Base-by-base conservation (phyloP, 1,284 basidiomycete genomes). In the Cutaneotrichosporon sp. region DNA sequence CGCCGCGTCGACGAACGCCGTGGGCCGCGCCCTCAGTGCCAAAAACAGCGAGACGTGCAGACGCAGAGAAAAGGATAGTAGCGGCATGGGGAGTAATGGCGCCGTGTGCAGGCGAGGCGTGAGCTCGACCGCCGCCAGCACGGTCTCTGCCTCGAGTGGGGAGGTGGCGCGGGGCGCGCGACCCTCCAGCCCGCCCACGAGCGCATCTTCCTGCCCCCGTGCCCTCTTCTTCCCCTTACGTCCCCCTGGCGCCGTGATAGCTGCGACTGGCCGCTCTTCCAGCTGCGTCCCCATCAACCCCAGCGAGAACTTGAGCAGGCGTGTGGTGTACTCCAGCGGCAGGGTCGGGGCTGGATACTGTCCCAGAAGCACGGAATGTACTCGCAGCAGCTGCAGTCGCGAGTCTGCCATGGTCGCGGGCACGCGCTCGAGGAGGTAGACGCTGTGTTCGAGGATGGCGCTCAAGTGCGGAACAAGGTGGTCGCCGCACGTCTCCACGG, bases 131-230 rank as follows among this genome's bases (percentile, higher is more conserved):
- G 85, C 80, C 8, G 70, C 65, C 8, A 88, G 64, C 23, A 87
- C 58, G 13, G 80, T 74, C 21, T 82, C 75, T 17, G 79, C 80
- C 22, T 86, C 84, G 20, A 77, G 76, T 4, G 57, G 52, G 1
- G 78, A 79, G 1, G 79, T 67, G 58, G 80, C 84, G 30, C 83
- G 66, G 3, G 80, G 75, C 23, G 77, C 73, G 37, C 79, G 76
- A 1, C 80, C 76, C 43, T 74, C 72, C 13, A 76, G 56, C 4
- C 77, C 68, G 49, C 81, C 83, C 66, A 93, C 84, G 9, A 88
- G 75, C 61, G 87, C 86, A 59, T 90, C 88, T 22, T 84, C 87
- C 66, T 88, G 87, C 48, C 81, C 84, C 33, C 84, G 80, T 17
- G 81, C 80, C 38, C 86, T 79, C 70, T 89, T 92, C 74, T 86